Base-by-base conservation (phyloP, 768 basidiomycete species). In the Suillus subluteus region DNA sequence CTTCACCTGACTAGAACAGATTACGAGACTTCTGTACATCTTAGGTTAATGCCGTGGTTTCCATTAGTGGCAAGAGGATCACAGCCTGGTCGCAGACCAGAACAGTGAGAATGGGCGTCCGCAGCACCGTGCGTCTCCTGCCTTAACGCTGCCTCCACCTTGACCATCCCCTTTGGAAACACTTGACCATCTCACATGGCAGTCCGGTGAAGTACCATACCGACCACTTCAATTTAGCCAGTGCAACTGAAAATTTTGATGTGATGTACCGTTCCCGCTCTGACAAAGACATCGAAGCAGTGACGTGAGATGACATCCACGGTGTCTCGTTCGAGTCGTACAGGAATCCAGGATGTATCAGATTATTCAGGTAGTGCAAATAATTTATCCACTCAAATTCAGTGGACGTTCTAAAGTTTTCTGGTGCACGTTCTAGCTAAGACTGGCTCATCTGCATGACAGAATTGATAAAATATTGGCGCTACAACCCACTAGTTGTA, bases 131-230 rank as follows among this genome's bases (percentile, higher is more conserved):
- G 23, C 38, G 3, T 38, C 13, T 58, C 37, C 13, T 13, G 21
- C 38, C 12, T 58, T 37, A 38, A 40, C 13, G 15, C n/a, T 23
- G n/a, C 58, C 13, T 71, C 69, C 2, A 76, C 73, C 62, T 73
- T 64, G n/a, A 79, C 76, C 64, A 67, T 66, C 44, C 79, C 80
- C 71, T 76, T 70, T 65, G 4, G 43, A 38, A 83, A 82, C 0
- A 80, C 70, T 16, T 70, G 71, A 5, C 77, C 76, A 44, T 82
- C 32, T 32, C 82, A 82, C 54, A 82, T 35, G 32, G 67, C 75
- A 56, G 21, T 67, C 80, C 79, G 46, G 23, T 48, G 18, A 48
- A 48, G 46, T 12, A 13, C n/a, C 11, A 23, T 23, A 48, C n/a
- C 8, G 21, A n/a, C 9, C 18, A 46, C n/a, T 4, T 46, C n/a